Percentiles rank a stretch among this genome's conserved stretches.
phyloP scores from a whole-genome alignment of 345 rosid genomes.

The Aethionema arabicum region DNA sequence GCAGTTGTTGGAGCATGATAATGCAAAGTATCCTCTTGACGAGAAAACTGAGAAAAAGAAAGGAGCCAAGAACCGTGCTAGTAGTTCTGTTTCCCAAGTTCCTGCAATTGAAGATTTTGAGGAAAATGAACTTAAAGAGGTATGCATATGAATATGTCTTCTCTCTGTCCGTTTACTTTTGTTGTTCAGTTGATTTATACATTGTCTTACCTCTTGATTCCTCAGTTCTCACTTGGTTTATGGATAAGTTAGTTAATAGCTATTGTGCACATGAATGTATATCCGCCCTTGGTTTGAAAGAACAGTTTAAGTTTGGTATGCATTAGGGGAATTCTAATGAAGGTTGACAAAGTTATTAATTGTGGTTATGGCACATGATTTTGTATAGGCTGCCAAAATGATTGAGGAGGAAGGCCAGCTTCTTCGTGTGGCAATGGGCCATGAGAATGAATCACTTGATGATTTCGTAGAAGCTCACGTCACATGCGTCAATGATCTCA shows the following conservation, averaged over 20 bases:
- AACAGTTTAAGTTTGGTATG: constrained; percentile 8
- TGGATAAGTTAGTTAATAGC: constrained; percentile 6
- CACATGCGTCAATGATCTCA: constrained; percentile 85
- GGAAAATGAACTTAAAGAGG: constrained; percentile 79
- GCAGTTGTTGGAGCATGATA: constrained; percentile 79
- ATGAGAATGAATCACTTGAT: constrained; percentile 76
- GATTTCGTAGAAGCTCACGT: constrained; percentile 89
- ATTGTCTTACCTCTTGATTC: not conserved
- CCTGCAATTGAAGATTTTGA: constrained; percentile 77
- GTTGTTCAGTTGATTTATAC: constrained; percentile 8
- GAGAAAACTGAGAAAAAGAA: constrained; percentile 83
- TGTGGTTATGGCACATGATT: not conserved
- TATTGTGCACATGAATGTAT: constrained; percentile 1
- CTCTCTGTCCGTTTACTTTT: constrained; percentile 1
- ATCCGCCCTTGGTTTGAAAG: constrained; percentile 17
- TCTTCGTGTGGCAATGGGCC: constrained; percentile 87
- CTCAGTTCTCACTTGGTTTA: constrained; percentile 5
- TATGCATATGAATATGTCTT: constrained; percentile 30
- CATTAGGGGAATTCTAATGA: constrained; percentile 3
- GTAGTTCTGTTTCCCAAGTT: constrained; percentile 49
- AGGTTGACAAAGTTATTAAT: not conserved
- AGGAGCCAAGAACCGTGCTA: constrained; percentile 61
- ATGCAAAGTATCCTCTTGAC: constrained; percentile 97
- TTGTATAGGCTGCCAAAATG: constrained; percentile 63
- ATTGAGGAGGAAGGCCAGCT: constrained; percentile 67